Evolutionary conservation across 129 eudicot species (phyloP).

Genomic region (Saposhnikovia divaricata): DNA sequence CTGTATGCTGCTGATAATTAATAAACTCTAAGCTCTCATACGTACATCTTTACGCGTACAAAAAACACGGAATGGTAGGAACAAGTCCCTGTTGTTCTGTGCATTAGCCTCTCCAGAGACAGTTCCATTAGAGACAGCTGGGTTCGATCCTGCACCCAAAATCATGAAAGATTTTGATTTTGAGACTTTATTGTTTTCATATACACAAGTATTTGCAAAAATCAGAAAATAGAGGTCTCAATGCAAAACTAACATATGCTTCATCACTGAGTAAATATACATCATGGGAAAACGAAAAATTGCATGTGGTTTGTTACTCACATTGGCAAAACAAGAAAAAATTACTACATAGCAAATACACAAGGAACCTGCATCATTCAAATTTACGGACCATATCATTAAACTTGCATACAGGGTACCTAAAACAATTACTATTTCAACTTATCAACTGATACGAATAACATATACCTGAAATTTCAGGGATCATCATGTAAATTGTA

Average conservation of each 20-base stretch:
- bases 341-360: not conserved
- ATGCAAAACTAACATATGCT: not conserved
- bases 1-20: not conserved
- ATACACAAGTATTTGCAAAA: not conserved
- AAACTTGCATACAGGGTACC: not conserved
- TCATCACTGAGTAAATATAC: not conserved
- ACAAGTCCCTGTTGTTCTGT: constrained; percentile 44
- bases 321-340: not conserved
- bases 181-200: not conserved
- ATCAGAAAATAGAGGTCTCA: not conserved
- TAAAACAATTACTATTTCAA: not conserved
- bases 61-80: constrained; percentile 74
- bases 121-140: constrained; percentile 9
- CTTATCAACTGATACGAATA: not conserved
- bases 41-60: constrained; percentile 80
- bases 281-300: not conserved
- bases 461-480: not conserved
- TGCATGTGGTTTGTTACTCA: not conserved
- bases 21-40: constrained; percentile 10
- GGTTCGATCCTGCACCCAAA: constrained; percentile 24
- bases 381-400: not conserved
- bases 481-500: not conserved
- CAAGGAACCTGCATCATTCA: not conserved
- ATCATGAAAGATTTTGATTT: not conserved
- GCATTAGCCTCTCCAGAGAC: constrained; percentile 15